Base-by-base conservation (phyloP, 805 yeast genomes). In the Suhomyces xylopsoci region DNA sequence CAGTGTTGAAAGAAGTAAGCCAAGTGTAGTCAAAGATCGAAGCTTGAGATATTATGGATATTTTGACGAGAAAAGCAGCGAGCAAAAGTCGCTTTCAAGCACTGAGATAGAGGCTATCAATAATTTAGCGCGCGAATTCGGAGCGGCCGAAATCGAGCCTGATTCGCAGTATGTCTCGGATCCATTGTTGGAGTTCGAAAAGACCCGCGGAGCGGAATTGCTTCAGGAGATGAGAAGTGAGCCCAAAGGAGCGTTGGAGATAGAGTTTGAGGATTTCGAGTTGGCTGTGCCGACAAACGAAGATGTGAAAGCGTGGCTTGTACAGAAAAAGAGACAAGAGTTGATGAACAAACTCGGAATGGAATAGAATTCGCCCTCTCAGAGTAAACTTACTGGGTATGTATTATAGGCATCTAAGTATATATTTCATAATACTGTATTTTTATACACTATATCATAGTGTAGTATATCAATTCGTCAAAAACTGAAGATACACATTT, bases 281-380 rank as follows among this genome's bases (percentile, higher is more conserved):
- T 32, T 24, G 9, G 53, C 47, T 12, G 47, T 63, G 8, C 80
- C 82, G 0, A 56, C 71, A 0, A 59, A 66, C 9, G 64, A 66
- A 40, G 78, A 80, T 2, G 74, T 83, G 47, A 79, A 78, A 47
- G 49, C 57, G 14, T 73, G 80, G 72, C 56, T 84, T 15, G 80
- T 84, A 19, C 73, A 76, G 14, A 65, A 65, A 53, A 73, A 76
- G 55, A 79, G 75, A 55, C 59, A 70, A 49, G 77, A 78, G 54
- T 63, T 84, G 17, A 61, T 79, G 26, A 60, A 62, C 8, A 69
- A 60, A 72, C 62, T 67, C 67, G 71, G 63, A 24, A 42, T 42
- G 24, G 36, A 28, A 25, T 14, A 45, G 12, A 17, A 36, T 10
- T 17, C 30, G 1, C 10, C 30, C 2, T 7, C 22, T n/a, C n/a